A percentile compares a stretch with the other conserved stretches of the same genome.
These are phyloP conservation scores for Hevea brasiliensis DNA, from an alignment of 345 rosid genomes.

Conservation along the genomic window DNA sequence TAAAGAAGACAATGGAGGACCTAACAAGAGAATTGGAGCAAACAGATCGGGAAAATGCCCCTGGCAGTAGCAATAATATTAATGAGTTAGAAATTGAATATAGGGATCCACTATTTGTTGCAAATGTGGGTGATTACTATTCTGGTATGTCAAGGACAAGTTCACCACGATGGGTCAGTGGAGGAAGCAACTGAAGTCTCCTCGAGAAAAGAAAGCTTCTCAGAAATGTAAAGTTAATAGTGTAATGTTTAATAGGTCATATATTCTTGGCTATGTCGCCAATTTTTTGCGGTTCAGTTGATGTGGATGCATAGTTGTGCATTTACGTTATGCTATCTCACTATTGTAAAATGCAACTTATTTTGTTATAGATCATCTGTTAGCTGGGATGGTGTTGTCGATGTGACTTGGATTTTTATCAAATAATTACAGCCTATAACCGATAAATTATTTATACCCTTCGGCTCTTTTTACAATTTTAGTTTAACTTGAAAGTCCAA, in stretches of 20 bases:
- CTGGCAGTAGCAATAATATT: constrained; percentile 20
- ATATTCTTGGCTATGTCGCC: not conserved
- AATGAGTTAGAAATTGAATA: constrained; percentile 46
- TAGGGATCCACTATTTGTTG: constrained; percentile 91
- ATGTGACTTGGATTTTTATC: constrained; percentile 22
- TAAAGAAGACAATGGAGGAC: constrained; percentile 85
- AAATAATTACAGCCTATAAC: not conserved
- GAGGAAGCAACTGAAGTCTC: constrained; percentile 42
- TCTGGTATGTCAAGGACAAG: constrained; percentile 62
- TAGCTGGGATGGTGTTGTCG: constrained; percentile 9
- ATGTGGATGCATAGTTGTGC: not conserved
- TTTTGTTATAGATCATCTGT: not conserved
- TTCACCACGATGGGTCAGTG: constrained; percentile 58
- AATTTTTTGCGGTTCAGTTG: not conserved
- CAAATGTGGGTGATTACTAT: constrained; percentile 81
- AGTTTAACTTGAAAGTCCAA: not conserved
- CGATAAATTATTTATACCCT: not conserved
- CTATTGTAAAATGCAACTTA: constrained; percentile 9
- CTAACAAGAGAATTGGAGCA: constrained; percentile 72
- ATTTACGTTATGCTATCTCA: not conserved
- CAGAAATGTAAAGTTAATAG: not conserved
- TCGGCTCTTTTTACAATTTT: not conserved
- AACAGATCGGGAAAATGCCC: constrained; percentile 51
- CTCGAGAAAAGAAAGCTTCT: not conserved
- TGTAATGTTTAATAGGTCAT: constrained; percentile 1